These are phyloP conservation scores for Beauveria caledonica DNA, from an alignment of 2,329 filamentous ascomycete species.

Conservation along the genomic window DNA sequence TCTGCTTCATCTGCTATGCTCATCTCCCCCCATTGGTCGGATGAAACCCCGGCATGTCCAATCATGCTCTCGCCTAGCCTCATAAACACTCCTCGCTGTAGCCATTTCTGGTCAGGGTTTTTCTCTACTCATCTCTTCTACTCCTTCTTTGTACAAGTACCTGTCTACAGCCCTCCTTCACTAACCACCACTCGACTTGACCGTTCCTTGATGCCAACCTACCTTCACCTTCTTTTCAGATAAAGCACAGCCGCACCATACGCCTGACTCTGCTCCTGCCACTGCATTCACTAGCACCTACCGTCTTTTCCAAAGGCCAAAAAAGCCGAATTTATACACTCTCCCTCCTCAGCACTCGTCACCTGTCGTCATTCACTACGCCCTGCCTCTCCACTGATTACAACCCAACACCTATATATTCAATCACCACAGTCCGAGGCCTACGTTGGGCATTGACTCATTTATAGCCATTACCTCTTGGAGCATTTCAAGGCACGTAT, in stretches of 20 bases:
- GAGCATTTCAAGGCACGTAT: not conserved
- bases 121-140: slow-evolving; percentile 4
- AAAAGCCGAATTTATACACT: not conserved
- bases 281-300: not conserved
- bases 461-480: not conserved
- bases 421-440: not conserved
- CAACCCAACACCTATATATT: slow-evolving; percentile 5
- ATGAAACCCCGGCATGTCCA: slow-evolving; percentile 24
- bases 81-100: slow-evolving; percentile 21
- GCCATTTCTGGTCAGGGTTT: slow-evolving; percentile 12
- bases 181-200: slow-evolving; percentile 5
- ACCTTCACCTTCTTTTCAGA: slow-evolving; percentile 2
- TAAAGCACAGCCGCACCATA: not conserved
- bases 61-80: slow-evolving; percentile 24
- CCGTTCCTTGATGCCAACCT: slow-evolving; percentile 6
- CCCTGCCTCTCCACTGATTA: not conserved
- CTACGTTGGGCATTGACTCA: slow-evolving; percentile 8
- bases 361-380: not conserved
- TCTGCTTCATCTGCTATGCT: slow-evolving; percentile 26
- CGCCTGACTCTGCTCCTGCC: not conserved
- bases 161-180: slow-evolving; percentile 7
- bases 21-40: slow-evolving; percentile 27
- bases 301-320: not conserved
- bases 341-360: not conserved
- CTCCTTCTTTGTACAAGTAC: slow-evolving; percentile 9